Conservation (phyloP, 2,329 filamentous ascomycete species). For the Zasmidium angulare region DNA sequence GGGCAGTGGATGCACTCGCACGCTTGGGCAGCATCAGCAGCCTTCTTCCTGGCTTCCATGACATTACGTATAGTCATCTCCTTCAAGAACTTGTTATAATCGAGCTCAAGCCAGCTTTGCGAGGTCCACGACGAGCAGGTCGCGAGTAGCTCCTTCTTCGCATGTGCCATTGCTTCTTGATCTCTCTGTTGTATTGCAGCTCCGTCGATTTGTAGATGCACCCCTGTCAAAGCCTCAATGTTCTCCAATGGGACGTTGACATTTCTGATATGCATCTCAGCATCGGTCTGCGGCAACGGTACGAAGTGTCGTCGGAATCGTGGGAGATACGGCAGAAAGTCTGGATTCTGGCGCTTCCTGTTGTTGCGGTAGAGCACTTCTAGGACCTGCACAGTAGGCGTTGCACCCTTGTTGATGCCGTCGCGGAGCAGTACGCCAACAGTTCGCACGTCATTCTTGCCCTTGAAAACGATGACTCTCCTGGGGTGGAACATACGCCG, state of each 20-base stretch:
- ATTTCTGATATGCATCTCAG: constrained; percentile 67
- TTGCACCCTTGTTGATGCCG: constrained; percentile 64
- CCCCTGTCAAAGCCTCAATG: constrained; percentile 80
- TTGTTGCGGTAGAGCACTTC: constrained; percentile 66
- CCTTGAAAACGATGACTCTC: constrained; percentile 78
- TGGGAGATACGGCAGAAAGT: constrained; percentile 80
- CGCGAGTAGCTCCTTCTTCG: constrained; percentile 66
- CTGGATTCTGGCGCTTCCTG: constrained; percentile 72
- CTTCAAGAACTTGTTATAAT: constrained; percentile 72
- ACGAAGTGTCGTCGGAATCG: constrained; percentile 68
- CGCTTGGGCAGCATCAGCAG: constrained; percentile 62
- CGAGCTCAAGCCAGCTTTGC: constrained; percentile 77
- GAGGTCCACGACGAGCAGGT: constrained; percentile 73
- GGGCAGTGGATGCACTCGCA: constrained; percentile 69
- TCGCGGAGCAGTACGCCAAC: constrained; percentile 78
- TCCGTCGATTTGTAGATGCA: constrained; percentile 46
- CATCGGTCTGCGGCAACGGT: constrained; percentile 64
- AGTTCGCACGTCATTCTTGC: constrained; percentile 74
- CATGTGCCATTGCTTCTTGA: constrained; percentile 55
- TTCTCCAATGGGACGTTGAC: constrained; percentile 71
- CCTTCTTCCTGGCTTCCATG: constrained; percentile 67
- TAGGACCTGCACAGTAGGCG: constrained; percentile 72
- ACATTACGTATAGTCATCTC: constrained; percentile 80
- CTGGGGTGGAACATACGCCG: constrained; percentile 74
- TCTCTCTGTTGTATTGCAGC: constrained; percentile 40